Evolutionary conservation across 768 basidiomycete species (phyloP).

Genomic region (Suillus discolor): DNA sequence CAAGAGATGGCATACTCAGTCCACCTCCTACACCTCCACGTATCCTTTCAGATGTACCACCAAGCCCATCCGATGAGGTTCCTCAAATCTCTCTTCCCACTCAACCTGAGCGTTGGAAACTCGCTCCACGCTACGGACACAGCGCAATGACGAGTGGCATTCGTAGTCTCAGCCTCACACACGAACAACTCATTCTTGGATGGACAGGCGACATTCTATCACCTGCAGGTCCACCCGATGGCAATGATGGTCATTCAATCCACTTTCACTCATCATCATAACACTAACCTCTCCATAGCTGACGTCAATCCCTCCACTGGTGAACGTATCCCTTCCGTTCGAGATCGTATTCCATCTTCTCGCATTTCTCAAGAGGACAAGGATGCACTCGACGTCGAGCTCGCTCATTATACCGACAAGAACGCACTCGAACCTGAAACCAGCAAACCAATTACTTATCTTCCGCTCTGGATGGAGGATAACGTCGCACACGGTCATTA

Average conservation of each 20-base stretch:
- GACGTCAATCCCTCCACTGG: conserved; percentile 6
- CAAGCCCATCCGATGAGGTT: conserved; percentile 30
- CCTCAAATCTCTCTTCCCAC: conserved; percentile 19
- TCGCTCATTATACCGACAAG: conserved; percentile 55
- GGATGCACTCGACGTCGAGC: conserved; percentile 62
- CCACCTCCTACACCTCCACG: conserved; percentile 82
- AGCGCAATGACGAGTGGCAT: conserved; percentile 96
- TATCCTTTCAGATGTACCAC: conserved; percentile 48
- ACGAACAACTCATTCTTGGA: conserved; percentile 90
- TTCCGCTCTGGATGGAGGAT: conserved; percentile 91
- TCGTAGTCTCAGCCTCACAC: conserved; percentile 75
- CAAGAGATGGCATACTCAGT: conserved; percentile 54
- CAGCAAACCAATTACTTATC: conserved; percentile 52
- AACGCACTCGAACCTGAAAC: conserved; percentile 48
- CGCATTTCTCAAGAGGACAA: conserved; percentile 64
- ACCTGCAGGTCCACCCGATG: conserved; percentile 29
- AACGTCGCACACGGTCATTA: conserved; percentile 92
- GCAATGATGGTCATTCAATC: conserved; percentile 17
- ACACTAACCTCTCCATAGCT: conserved; percentile 10
- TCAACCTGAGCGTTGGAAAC: conserved; percentile 57
- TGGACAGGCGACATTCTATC: conserved; percentile 91
- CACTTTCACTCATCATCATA: conserved; percentile 9
- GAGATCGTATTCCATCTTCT: conserved; percentile 48
- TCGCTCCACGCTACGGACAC: conserved; percentile 84
- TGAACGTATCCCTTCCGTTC: conserved; percentile 15